Percentiles rank a stretch among this genome's conserved stretches.
Conservation (phyloP, 2,329 filamentous ascomycete species). For the Hymenoscyphus repandus region DNA sequence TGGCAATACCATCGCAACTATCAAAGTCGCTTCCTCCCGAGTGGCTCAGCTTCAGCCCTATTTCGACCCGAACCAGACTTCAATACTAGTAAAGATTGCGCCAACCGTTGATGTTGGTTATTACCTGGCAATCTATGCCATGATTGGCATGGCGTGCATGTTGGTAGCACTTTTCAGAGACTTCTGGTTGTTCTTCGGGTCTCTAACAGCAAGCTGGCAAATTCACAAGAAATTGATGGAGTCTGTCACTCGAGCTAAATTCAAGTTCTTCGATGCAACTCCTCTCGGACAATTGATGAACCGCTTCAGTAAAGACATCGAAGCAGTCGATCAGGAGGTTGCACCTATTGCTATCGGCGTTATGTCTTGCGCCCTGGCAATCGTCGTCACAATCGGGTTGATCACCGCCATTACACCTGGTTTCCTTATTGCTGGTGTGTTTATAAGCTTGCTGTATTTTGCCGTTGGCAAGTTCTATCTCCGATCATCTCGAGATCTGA, state of each 20-base stretch:
- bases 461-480: constrained; percentile 84
- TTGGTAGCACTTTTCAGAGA: constrained; percentile 78
- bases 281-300: constrained; percentile 97
- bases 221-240: constrained; percentile 76
- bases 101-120: constrained; percentile 72
- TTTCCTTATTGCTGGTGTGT: constrained; percentile 79
- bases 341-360: constrained; percentile 81
- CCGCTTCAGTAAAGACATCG: constrained; percentile 95
- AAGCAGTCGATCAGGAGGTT: constrained; percentile 92
- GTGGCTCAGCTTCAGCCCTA: constrained; percentile 29
- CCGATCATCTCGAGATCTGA: constrained; percentile 87
- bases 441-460: constrained; percentile 81
- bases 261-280: constrained; percentile 96
- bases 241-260: constrained; percentile 80
- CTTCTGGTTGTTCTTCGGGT: constrained; percentile 86
- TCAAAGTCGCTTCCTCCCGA: constrained; percentile 21
- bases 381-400: constrained; percentile 80
- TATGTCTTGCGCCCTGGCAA: constrained; percentile 56
- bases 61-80: constrained; percentile 29
- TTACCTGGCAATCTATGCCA: constrained; percentile 77
- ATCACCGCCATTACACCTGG: constrained; percentile 86
- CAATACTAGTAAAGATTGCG: constrained; percentile 25
- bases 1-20: constrained; percentile 27
- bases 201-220: constrained; percentile 77
- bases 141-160: constrained; percentile 73